Evolutionary conservation across 768 basidiomycete species (phyloP).

Genomic region (Suillus placidus): DNA sequence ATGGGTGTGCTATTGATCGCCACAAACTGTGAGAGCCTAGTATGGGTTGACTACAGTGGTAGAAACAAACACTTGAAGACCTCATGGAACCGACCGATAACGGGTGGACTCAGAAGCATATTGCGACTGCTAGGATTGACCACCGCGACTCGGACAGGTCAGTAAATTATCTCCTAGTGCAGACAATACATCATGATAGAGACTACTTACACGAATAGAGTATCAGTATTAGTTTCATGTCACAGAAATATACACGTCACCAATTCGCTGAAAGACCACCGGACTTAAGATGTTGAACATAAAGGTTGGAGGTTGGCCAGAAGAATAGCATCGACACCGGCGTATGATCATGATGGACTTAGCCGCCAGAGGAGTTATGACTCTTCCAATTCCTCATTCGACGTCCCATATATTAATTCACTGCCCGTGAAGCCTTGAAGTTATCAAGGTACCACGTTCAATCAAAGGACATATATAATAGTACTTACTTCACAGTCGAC

Average conservation of each 20-base stretch:
- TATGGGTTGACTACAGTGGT: background rate
- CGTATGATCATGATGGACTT: background rate
- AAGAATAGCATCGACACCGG: no score
- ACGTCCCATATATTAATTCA: background rate
- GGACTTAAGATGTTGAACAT: background rate
- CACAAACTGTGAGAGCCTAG: background rate
- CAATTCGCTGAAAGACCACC: background rate
- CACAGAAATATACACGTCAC: background rate
- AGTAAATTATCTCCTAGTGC: background rate
- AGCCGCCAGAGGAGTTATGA: background rate
- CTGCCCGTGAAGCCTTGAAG: background rate
- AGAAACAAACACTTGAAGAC: no score
- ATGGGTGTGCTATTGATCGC: background rate
- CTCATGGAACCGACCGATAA: background rate
- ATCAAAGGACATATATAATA: background rate
- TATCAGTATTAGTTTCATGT: background rate
- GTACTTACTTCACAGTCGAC: no score
- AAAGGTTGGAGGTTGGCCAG: background rate
- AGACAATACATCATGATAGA: background rate
- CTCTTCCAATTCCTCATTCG: background rate
- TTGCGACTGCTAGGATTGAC: background rate
- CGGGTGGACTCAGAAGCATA: background rate
- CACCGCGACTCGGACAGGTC: background rate
- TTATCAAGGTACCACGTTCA: background rate
- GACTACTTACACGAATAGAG: background rate